Evolutionary conservation across 371 early-diverging fungal genomes (phyloP), one percentile per base, ranked within the genome.

Genomic region (Syncephalis plumigaleata): DNA sequence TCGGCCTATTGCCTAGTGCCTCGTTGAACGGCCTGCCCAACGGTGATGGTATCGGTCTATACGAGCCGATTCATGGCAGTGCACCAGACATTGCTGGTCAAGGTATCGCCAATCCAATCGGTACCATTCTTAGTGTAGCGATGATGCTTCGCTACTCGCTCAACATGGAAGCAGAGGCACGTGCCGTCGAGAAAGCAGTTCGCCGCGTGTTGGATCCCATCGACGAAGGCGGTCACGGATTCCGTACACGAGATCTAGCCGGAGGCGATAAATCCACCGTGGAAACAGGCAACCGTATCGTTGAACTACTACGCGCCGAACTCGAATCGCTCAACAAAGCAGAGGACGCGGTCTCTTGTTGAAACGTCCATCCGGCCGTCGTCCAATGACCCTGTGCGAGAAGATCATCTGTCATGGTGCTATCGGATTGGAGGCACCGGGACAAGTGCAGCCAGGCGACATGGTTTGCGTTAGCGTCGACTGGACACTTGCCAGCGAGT

Each of bases 81-180:
- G 95, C 97, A 1, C 97, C 97, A 36, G 97, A 96, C 63, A 92
- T 96, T 67, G 93, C 97, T 36, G 95, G 95, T 37, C 75, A 91
- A 65, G 80, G 79, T 39, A 77, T 91, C 52, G 92, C 92, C 47
- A 97, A 97, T 66, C 98, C 98, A 9, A 77, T 94, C 27, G 98
- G 93, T 39, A 91, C 96, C 47, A 97, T 97, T 55, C 80, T 95
- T 44, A 84, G 84, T 56, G 87, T 77, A 39, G 95, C 98, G 26
- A 73, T 97, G 77, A 61, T 97, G 66, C 70, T 95, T 53, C 79
- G 85, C 52, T 93, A 92, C 72, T 92, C 95, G 18, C 76, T 97
- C 53, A 79, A 77, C 39, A 65, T 89, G 63, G 82, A 84, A 51
- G 59, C 67, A 46, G 93, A 92, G 59, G 93, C 94, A 31, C 68